Percentiles rank a stretch among this genome's conserved stretches.
phyloP scores from a whole-genome alignment of 768 basidiomycete genomes.

The Tricholomella constricta region DNA sequence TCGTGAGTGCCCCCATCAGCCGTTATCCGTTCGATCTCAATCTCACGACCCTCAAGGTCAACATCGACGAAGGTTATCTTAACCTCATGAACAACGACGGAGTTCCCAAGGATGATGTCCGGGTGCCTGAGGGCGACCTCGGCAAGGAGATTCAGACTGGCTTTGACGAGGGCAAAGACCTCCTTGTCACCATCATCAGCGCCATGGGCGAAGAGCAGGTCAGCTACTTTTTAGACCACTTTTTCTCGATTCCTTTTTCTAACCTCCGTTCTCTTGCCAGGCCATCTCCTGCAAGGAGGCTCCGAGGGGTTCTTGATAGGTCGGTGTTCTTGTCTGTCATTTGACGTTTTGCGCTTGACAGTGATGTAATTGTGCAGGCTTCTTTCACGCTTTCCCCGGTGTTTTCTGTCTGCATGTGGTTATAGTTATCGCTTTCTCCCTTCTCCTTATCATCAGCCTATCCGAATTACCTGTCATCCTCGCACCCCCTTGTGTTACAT shows the following conservation, averaged over 20 bases:
- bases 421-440: constrained; percentile 21
- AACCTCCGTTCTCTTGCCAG: constrained; percentile 31
- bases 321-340: not conserved
- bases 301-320: constrained; percentile 55
- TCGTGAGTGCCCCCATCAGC: constrained; percentile 51
- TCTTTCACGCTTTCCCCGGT: constrained; percentile 9
- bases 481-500: constrained; percentile 11
- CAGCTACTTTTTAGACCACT: constrained; percentile 8
- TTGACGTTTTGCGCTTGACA: not conserved
- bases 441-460: constrained; percentile 24
- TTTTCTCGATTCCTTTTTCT: not conserved
- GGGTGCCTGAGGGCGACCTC: constrained; percentile 82
- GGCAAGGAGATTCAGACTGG: constrained; percentile 67
- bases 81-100: constrained; percentile 91
- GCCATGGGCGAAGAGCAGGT: constrained; percentile 95
- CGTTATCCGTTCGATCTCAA: constrained; percentile 9
- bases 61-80: constrained; percentile 93
- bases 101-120: constrained; percentile 88
- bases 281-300: constrained; percentile 90
- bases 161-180: constrained; percentile 88
- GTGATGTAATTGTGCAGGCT: constrained; percentile 1
- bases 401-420: constrained; percentile 19
- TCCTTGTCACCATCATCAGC: constrained; percentile 81
- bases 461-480: constrained; percentile 17
- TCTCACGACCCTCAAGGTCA: constrained; percentile 48